Evolutionary conservation across 805 yeast genomes (phyloP).

Genomic region (Candida schatavii): DNA sequence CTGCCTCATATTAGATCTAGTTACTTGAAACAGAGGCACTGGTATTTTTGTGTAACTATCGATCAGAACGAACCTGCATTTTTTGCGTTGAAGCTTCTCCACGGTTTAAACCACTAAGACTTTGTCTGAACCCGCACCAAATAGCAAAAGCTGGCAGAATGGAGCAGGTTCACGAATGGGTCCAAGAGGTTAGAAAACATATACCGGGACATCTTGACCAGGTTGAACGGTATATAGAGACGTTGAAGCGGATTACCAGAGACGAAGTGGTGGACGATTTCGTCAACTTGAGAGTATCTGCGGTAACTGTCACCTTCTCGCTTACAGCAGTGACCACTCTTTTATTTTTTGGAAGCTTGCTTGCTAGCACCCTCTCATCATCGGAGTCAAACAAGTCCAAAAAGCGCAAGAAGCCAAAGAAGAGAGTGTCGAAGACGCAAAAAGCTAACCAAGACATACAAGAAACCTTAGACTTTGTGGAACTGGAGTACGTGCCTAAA

Average conservation of each 20-base stretch:
- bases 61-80: background rate
- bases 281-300: constrained; percentile 25
- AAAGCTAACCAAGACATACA: constrained; percentile 39
- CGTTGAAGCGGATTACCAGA: constrained; percentile 11
- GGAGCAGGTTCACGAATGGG: constrained; percentile 1
- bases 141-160: too few relatives aligned
- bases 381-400: constrained; percentile 7
- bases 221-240: constrained; percentile 1
- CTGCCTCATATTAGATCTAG: too few relatives aligned
- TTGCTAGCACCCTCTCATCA: constrained; percentile 2
- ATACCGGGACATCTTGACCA: constrained; percentile 8
- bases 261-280: constrained; percentile 31
- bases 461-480: constrained; percentile 37
- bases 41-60: constrained; percentile 1
- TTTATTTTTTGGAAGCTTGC: constrained; percentile 19
- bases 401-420: constrained; percentile 27
- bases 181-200: background rate
- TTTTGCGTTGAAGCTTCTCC: too few relatives aligned
- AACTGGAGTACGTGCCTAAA: constrained; percentile 36
- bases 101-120: too few relatives aligned
- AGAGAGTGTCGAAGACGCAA: constrained; percentile 38
- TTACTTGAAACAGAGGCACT: too few relatives aligned
- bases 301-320: constrained; percentile 32
- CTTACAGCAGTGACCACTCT: constrained; percentile 28
- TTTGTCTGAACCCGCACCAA: too few relatives aligned